phyloP scores from a whole-genome alignment of 768 basidiomycete genomes.

The Boletus pseudo-olivaceus region DNA sequence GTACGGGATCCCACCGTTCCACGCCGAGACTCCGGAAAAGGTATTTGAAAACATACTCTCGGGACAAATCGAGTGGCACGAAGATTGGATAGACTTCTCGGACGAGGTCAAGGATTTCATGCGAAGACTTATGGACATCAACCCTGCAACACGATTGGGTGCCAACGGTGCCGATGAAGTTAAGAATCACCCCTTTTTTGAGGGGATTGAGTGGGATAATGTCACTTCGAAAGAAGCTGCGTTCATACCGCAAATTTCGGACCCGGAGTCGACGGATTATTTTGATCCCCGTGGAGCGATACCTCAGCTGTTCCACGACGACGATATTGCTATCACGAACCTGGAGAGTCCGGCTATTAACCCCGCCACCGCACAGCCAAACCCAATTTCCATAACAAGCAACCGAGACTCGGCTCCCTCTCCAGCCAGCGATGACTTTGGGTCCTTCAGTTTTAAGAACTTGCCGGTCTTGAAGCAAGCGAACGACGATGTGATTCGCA shows the following conservation, averaged over 20 bases:
- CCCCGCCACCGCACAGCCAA: constrained; percentile 15
- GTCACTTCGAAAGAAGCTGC: constrained; percentile 85
- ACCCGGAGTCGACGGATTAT: constrained; percentile 99
- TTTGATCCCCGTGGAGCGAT: constrained; percentile 96
- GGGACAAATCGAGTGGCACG: constrained; percentile 92
- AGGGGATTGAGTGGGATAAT: constrained; percentile 89
- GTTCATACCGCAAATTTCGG: constrained; percentile 92
- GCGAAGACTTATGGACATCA: constrained; percentile 75
- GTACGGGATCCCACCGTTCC: constrained; percentile 96
- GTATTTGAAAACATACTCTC: constrained; percentile 99
- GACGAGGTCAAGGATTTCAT: constrained; percentile 89
- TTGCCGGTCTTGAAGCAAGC: constrained; percentile 93
- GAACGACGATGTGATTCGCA: constrained; percentile 96
- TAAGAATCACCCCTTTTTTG: constrained; percentile 87
- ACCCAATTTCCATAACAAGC: constrained; percentile 29
- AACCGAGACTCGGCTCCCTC: constrained; percentile 43
- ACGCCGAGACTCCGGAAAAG: constrained; percentile 94
- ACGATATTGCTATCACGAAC: constrained; percentile 62
- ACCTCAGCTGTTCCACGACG: constrained; percentile 87
- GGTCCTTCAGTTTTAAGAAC: constrained; percentile 98
- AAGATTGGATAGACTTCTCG: constrained; percentile 86
- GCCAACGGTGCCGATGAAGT: constrained; percentile 88
- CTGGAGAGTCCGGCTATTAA: constrained; percentile 42
- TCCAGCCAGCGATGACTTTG: constrained; percentile 85
- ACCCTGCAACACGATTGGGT: constrained; percentile 79